Conservation (phyloP, 768 basidiomycete genomes). For the Solioccasus polychromus region DNA sequence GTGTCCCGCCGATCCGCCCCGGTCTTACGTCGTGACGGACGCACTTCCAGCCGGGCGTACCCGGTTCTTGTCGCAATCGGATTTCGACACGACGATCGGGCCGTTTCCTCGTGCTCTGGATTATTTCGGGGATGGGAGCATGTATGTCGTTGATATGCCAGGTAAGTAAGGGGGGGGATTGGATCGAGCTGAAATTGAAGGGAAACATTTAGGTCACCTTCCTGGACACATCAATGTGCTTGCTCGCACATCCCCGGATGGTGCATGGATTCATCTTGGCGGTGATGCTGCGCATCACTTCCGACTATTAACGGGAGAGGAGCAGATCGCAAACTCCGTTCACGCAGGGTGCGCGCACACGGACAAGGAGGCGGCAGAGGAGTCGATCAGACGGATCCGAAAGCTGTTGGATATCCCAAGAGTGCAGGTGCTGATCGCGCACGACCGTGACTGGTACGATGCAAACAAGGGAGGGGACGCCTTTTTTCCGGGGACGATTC, state of each 20-base stretch:
- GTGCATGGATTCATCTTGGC: slow-evolving; percentile 52
- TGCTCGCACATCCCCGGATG: slow-evolving; percentile 49
- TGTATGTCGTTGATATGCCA: slow-evolving; percentile 53
- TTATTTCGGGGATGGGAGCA: slow-evolving; percentile 52
- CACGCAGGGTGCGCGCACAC: slow-evolving; percentile 37
- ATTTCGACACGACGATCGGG: slow-evolving; percentile 39
- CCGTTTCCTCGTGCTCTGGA: slow-evolving; percentile 49
- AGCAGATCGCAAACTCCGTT: slow-evolving; percentile 30
- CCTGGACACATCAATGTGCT: slow-evolving; percentile 52
- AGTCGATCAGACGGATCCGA: slow-evolving; percentile 39
- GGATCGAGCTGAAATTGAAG: not conserved
- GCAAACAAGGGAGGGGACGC: slow-evolving; percentile 38
- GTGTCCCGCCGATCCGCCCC: slow-evolving; percentile 42
- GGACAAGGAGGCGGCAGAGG: slow-evolving; percentile 39
- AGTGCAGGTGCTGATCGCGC: slow-evolving; percentile 46
- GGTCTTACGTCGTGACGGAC: slow-evolving; percentile 27
- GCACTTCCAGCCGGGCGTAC: slow-evolving; percentile 38
- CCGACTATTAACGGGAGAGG: slow-evolving; percentile 43
- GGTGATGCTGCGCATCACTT: slow-evolving; percentile 55
- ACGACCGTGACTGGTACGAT: slow-evolving; percentile 50
- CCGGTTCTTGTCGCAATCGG: slow-evolving; percentile 30
- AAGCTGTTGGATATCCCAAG: slow-evolving; percentile 36
- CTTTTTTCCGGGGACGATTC: slow-evolving; percentile 24
- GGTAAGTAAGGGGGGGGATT: slow-evolving; percentile 15
- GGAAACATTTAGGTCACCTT: slow-evolving; percentile 40